A percentile compares a stretch with the other conserved stretches of the same genome.
Evolutionary conservation across 768 basidiomycete genomes (phyloP).

Genomic region (Podaxis carcinomalis): DNA sequence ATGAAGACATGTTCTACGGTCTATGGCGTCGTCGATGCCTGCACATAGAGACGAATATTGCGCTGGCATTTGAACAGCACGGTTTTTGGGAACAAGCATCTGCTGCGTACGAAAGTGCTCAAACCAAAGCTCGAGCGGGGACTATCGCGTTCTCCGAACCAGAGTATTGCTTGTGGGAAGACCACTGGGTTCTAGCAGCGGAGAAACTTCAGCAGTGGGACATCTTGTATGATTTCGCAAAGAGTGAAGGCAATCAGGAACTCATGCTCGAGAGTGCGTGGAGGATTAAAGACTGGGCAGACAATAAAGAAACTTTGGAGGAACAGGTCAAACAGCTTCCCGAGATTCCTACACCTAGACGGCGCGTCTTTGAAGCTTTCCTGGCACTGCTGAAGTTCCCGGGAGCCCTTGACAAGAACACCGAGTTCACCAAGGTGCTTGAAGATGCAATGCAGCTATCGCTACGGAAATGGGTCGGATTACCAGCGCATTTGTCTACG

Average conservation of each 20-base stretch:
- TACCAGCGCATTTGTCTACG: slow-evolving; percentile 82
- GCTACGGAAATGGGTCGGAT: slow-evolving; percentile 90
- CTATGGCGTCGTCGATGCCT: slow-evolving; percentile 88
- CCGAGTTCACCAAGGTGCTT: slow-evolving; percentile 81
- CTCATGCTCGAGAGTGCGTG: slow-evolving; percentile 93
- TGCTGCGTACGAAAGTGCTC: slow-evolving; percentile 84
- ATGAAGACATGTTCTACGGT: slow-evolving; percentile 97
- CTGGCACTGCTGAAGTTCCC: slow-evolving; percentile 85
- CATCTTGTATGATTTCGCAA: slow-evolving; percentile 84
- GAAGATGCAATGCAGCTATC: slow-evolving; percentile 98
- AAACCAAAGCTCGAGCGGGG: slow-evolving; percentile 77
- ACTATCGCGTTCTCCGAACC: slow-evolving; percentile 87
- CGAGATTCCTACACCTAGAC: slow-evolving; percentile 90
- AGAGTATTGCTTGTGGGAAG: slow-evolving; percentile 98
- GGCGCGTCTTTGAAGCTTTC: slow-evolving; percentile 96
- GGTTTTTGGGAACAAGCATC: slow-evolving; percentile 97
- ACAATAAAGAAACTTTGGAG: slow-evolving; percentile 72
- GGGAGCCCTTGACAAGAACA: slow-evolving; percentile 74
- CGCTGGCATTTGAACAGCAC: slow-evolving; percentile 88
- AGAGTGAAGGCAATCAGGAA: slow-evolving; percentile 86
- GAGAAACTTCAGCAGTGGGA: slow-evolving; percentile 99
- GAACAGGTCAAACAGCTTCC: slow-evolving; percentile 75
- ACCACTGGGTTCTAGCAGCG: slow-evolving; percentile 95
- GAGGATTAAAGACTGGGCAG: slow-evolving; percentile 90
- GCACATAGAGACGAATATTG: slow-evolving; percentile 86